Evolutionary conservation across 495 filamentous ascomycete species (phyloP), one percentile per base, ranked within the genome.

Genomic region (Trichoderma virens): DNA sequence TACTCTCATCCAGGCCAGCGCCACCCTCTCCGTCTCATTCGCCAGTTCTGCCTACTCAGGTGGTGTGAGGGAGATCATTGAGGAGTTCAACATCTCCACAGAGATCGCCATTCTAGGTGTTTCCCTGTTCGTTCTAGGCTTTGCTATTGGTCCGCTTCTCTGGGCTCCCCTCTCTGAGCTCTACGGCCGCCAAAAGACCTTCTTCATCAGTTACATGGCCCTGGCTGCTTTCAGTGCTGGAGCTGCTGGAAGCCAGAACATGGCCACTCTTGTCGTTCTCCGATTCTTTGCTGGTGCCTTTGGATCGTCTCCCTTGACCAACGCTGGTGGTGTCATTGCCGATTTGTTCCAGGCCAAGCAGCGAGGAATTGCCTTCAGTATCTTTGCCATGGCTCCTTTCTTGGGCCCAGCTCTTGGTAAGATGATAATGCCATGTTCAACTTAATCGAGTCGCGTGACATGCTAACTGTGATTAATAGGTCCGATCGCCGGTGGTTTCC

Each of bases 261-360:
- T 86, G 59, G 73, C 82, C 67, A 83, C 86, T 2, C 76, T 94
- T 1, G 76, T 92, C 61, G 83, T 92, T 66, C 80, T 92, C 31
- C 87, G 90, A 27, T 91, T 92, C 80, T 86, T 92, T 62, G 88
- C 86, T 30, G 88, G 90, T 61, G 79, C 88, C n/a, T 90, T 91
- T 71, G 90, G 90, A 32, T 86, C 86, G 2, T 88, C 87, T 1
- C 84, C 88, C 32, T 68, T 92, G 63, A 90, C 88, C 30, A 92
- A 90, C 71, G 79, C 86, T 20, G 88, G 88, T 65, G 88, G 88
- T 70, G 84, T 90, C 38, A 89, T 91, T 67, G 86, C 88, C 34
- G 88, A 92, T 67, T 88, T 91, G 81, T 91, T 91, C 68, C 67
- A 76, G 11, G 83, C 84, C 4, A 76, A 73, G 64, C 74, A 90